These are phyloP conservation scores for Phytophthora quininea DNA, from an alignment of 352 stramenopile species.

Conservation along the genomic window DNA sequence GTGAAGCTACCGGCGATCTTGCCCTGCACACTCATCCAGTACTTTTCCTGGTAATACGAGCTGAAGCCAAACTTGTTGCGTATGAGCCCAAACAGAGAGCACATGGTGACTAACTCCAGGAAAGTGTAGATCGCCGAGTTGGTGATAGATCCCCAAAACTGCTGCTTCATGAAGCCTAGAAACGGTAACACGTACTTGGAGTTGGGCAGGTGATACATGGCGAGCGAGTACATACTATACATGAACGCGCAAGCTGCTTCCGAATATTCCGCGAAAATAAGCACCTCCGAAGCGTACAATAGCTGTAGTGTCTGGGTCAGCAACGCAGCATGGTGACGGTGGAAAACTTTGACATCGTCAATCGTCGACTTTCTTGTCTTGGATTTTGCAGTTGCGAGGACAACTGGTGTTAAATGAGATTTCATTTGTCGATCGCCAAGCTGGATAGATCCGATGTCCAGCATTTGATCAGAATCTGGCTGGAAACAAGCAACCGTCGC, in stretches of 20 bases:
- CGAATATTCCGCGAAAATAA: constrained; percentile 36
- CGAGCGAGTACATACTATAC: constrained; percentile 31
- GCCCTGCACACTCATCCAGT: constrained; percentile 32
- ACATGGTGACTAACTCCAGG: constrained; percentile 21
- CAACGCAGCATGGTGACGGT: constrained; percentile 25
- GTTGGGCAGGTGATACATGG: constrained; percentile 17
- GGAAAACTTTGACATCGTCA: constrained; percentile 23
- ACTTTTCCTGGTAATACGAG: constrained; percentile 34
- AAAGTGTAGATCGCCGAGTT: constrained; percentile 17
- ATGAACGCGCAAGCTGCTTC: constrained; percentile 30
- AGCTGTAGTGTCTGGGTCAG: constrained; percentile 31
- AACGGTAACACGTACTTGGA: constrained; percentile 20
- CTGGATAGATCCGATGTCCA: neutral
- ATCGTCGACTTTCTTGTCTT: constrained; percentile 3
- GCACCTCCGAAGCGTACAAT: constrained; percentile 31
- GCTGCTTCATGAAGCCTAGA: constrained; percentile 1
- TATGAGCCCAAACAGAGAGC: constrained; percentile 21
- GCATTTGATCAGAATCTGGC: neutral
- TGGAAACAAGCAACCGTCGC: neutral
- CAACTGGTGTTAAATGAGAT: neutral
- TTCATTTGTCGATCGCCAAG: neutral
- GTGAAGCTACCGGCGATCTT: constrained; percentile 30
- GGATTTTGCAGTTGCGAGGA: neutral
- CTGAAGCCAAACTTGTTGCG: constrained; percentile 31
- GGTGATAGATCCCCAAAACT: constrained; percentile 10